Conservation (phyloP, 2,329 filamentous ascomycete genomes). For the Fusarium equiseti region DNA sequence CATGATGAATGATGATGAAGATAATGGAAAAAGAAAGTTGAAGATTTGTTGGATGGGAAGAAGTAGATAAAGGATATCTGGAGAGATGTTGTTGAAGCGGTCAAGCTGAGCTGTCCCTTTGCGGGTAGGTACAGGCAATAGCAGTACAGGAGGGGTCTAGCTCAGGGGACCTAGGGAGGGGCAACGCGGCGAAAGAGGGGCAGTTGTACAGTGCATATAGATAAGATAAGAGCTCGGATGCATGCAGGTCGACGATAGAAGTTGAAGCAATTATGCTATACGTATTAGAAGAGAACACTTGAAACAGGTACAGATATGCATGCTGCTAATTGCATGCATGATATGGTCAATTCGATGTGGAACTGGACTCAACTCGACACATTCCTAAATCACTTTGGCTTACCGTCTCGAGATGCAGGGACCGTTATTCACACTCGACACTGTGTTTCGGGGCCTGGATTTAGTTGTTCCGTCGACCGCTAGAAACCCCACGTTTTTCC, state of each 20-base stretch:
- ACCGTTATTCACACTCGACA: constrained; percentile 11
- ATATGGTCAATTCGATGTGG: not conserved
- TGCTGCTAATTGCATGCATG: not conserved
- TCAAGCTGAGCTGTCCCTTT: constrained; percentile 46
- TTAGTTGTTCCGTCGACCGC: constrained; percentile 41
- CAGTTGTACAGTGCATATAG: constrained; percentile 45
- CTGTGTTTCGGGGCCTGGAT: constrained; percentile 37
- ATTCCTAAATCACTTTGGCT: not conserved
- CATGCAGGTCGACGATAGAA: not conserved
- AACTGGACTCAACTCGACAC: not conserved
- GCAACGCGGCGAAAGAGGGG: constrained; percentile 45
- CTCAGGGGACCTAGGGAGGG: constrained; percentile 39
- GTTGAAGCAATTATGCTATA: not conserved
- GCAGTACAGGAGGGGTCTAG: constrained; percentile 42
- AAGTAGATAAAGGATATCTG: constrained; percentile 30
- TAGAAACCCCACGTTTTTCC: constrained; percentile 31
- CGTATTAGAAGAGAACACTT: not conserved
- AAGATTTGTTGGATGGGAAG: constrained; percentile 20
- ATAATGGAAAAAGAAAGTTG: constrained; percentile 11
- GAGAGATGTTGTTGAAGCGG: constrained; percentile 42
- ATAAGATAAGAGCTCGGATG: constrained; percentile 39
- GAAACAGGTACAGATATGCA: not conserved
- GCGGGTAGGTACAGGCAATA: constrained; percentile 31
- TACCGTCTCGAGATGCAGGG: not conserved
- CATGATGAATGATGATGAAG: constrained; percentile 57